phyloP scores from a whole-genome alignment of 345 rosid genomes.

The Excoecaria agallocha region DNA sequence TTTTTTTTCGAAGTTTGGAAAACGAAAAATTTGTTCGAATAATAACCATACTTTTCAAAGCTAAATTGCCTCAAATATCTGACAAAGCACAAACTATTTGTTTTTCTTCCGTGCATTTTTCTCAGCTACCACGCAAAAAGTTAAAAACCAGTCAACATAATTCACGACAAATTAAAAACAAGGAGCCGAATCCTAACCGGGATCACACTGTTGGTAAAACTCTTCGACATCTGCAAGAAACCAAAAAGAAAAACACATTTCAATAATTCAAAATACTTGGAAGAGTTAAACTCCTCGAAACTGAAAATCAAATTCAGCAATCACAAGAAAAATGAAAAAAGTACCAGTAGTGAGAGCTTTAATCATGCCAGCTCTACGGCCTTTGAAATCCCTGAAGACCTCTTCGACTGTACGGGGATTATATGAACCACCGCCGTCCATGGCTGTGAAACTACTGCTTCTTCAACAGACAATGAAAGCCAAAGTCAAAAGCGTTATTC shows the following conservation, averaged over 20 bases:
- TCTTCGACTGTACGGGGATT: slow-evolving; percentile 30
- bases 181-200: slow-evolving; percentile 16
- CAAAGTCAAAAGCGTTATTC: not conserved
- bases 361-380: slow-evolving; percentile 29
- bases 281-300: not conserved
- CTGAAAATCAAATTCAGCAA: not conserved
- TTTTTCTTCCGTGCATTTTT: not conserved
- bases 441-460: not conserved
- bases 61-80: not conserved
- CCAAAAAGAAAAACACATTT: not conserved
- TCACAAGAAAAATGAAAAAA: not conserved
- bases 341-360: slow-evolving; percentile 25
- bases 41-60: not conserved
- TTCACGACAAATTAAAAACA: not conserved
- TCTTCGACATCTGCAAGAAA: slow-evolving; percentile 28
- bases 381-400: slow-evolving; percentile 26
- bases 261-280: not conserved
- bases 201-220: slow-evolving; percentile 30
- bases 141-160: not conserved
- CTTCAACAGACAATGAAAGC: not conserved
- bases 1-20: not conserved
- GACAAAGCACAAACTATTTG: not conserved
- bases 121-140: not conserved
- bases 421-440: slow-evolving; percentile 25
- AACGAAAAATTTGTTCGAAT: not conserved